Evolutionary conservation across 495 filamentous ascomycete genomes (phyloP), one percentile per base, ranked within the genome.

Genomic region (Peziza echinospora): DNA sequence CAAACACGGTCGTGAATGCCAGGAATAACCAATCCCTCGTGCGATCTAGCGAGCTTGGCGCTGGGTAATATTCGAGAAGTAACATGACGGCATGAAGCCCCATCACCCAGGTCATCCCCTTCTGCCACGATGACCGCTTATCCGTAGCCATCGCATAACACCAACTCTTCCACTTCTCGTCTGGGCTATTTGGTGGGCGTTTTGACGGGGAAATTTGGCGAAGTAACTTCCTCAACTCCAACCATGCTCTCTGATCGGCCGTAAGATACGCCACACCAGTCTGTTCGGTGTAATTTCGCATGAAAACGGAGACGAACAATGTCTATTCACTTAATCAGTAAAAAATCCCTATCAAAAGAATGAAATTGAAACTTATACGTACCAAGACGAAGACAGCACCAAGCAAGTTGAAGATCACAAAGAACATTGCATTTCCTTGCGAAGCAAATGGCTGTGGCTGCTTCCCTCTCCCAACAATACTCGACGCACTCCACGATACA

Each of bases 261-360:
- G 89, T 99, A 53, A 99, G 63, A 62, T 85, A 99, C 1, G 89
- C 89, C 46, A 99, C 89, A 7, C 89, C 89, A 8, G 89, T 99
- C 62, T 96, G 85, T 65, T 99, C 89, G 3, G 89, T 96, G 65
- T 96, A 96, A 61, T 91, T 96, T 40, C 89, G 81, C 91, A 99
- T 99, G 62, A 99, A 99, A 43, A 99, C 89, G 51, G 89, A 94
- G 26, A 96, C 89, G 60, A 99, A 99, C 57, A 99, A 67, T 1
- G 91, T 99, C 53, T 57, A 24, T 11, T 11, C n/a, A n/a, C n/a
- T n/a, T n/a, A n/a, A n/a, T n/a, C n/a, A n/a, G n/a, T 26, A 41
- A 43, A 7, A 43, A 43, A 19, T 43, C 2, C n/a, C n/a, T n/a
- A n/a, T n/a, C n/a, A n/a, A n/a, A n/a, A n/a, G n/a, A 13, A 26